Evolutionary conservation across 139 green algal species (phyloP), one percentile per base, ranked within the genome.

Genomic region (Coelastrella sp.): DNA sequence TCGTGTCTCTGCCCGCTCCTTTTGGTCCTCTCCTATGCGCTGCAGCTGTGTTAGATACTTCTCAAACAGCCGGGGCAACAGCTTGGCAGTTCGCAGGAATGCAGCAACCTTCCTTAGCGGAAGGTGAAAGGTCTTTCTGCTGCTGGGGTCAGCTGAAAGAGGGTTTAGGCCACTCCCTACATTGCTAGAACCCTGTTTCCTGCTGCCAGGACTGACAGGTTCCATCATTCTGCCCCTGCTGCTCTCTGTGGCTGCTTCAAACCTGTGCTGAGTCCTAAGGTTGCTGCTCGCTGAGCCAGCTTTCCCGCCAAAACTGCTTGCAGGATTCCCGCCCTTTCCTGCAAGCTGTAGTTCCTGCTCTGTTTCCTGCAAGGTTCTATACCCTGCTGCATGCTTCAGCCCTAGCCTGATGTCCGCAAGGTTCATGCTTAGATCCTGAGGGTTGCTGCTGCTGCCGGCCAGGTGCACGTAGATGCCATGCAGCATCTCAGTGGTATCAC

Each of bases 391-490:
- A 13, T 87, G 82, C 56, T 64, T 77, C 82, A 86, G 47, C 6
- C 78, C 87, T 47, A 80, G 78, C 20, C 87, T 71, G n/a, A 87
- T 56, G 87, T 91, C 87, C 4, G 20, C 47, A 4, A 87, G 65
- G 66, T 76, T 73, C 64, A 91, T 80, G 56, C 76, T 81, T 3
- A 91, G 87, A 78, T 91, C 87, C 23, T 77, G 65, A 0, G 78
- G 64, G 58, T 82, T 80, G 87, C 54, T 59, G 13, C 65, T 86
- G 75, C 76, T 68, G 66, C 87, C 87, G 22, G 80, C 80, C 0
- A 91, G 61, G 68, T 91, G 88, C 3, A 88, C 59, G 7, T 88
- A 91, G 8, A 91, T 66, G 58, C 68, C 71, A 47, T 91, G 88
- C 80, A 91, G 88, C 88, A 91, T 64, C 73, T 91, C 77, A 60